Evolutionary conservation across 768 basidiomycete genomes (phyloP).

Genomic region (Boletus speciosus): DNA sequence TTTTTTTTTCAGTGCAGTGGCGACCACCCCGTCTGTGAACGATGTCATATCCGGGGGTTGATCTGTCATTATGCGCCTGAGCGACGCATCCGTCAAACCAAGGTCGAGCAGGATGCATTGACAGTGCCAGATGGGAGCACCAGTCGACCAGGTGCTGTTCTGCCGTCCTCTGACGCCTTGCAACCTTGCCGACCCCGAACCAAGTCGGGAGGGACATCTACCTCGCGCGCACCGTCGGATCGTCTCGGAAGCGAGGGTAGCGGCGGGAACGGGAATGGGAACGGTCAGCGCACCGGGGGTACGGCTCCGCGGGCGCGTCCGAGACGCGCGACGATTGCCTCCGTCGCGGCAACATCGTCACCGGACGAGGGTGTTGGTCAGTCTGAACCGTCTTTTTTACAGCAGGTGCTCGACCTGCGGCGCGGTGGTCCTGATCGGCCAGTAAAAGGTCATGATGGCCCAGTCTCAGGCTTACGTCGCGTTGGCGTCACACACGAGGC

Average conservation of each 20-base stretch:
- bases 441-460: neutral
- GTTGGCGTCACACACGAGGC: neutral
- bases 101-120: neutral
- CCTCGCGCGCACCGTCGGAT: neutral
- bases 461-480: neutral
- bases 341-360: neutral
- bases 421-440: neutral
- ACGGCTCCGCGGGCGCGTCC: neutral
- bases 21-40: conserved; percentile 64
- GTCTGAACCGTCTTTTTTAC: neutral
- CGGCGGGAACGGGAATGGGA: neutral
- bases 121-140: conserved; percentile 1
- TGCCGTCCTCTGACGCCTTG: neutral
- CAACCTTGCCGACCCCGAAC: neutral
- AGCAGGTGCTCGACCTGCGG: too few relatives aligned
- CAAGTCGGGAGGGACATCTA: neutral
- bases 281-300: neutral
- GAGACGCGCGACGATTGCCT: neutral
- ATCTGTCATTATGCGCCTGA: conserved; percentile 66
- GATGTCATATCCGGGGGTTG: conserved; percentile 57
- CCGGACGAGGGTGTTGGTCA: neutral
- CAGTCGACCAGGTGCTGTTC: neutral
- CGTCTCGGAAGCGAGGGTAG: neutral
- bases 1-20: conserved; percentile 47
- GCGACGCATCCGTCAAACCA: conserved; percentile 30